Conservation (phyloP, 768 basidiomycete species). For the Boletus rufocinnamomeus region DNA sequence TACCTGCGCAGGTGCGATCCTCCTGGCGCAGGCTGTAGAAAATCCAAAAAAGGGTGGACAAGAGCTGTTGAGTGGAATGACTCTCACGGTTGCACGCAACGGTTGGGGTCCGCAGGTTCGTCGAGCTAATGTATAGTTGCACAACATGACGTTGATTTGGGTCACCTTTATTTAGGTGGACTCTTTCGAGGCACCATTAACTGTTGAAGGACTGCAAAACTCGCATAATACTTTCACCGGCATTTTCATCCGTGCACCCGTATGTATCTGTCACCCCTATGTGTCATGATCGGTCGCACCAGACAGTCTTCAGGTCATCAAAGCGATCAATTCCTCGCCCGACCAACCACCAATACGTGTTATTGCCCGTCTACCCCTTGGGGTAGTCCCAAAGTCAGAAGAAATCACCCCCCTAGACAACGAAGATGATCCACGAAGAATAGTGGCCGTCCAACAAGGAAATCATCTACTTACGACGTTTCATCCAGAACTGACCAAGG, state of each 20-base stretch:
- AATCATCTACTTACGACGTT: slow-evolving; percentile 85
- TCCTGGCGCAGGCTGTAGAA: slow-evolving; percentile 72
- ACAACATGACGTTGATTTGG: not conserved
- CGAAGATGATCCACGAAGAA: slow-evolving; percentile 57
- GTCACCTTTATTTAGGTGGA: slow-evolving; percentile 56
- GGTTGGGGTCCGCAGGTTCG: slow-evolving; percentile 91
- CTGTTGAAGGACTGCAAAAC: slow-evolving; percentile 62
- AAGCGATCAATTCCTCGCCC: slow-evolving; percentile 47
- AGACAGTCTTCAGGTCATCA: slow-evolving; percentile 55
- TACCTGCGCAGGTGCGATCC: slow-evolving; percentile 93
- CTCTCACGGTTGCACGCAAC: slow-evolving; percentile 80
- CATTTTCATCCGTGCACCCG: slow-evolving; percentile 94
- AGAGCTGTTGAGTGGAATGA: slow-evolving; percentile 79
- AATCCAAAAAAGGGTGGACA: slow-evolving; percentile 87
- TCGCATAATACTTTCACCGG: slow-evolving; percentile 68
- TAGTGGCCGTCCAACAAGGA: slow-evolving; percentile 87
- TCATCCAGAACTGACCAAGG: slow-evolving; percentile 90
- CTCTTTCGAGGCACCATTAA: slow-evolving; percentile 82
- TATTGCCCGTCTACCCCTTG: slow-evolving; percentile 65
- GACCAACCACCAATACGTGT: slow-evolving; percentile 64
- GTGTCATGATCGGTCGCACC: not conserved
- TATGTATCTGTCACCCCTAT: slow-evolving; percentile 34
- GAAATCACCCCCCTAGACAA: slow-evolving; percentile 39
- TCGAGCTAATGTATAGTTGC: not conserved
- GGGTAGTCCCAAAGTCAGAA: slow-evolving; percentile 46